Base-by-base conservation (phyloP, 2,329 filamentous ascomycete genomes). In the Chaetomiaceae sp. region DNA sequence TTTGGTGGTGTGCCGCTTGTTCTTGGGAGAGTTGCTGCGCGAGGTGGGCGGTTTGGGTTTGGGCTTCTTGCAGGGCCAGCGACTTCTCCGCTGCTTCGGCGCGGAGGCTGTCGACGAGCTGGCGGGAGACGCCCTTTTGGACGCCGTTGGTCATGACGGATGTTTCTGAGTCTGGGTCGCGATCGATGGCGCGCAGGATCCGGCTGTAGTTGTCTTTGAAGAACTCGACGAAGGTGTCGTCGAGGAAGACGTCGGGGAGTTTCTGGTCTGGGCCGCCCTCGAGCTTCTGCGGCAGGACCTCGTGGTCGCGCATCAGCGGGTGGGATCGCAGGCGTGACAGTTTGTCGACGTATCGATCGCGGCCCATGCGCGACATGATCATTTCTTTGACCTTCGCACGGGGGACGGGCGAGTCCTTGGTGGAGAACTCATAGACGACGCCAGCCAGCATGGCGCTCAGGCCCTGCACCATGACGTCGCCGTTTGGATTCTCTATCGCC, bases 201-300 rank as follows among this genome's bases (percentile, higher is more conserved):
- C 91, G 85, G 62, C 87, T 92, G 65, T 95, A 97, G 64, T 96
- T 96, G 63, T 97, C 91, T 63, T 96, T 96, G 62, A 96, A 81
- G 62, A 97, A 96, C 54, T 96, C 88, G 49, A 99, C 83, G 67
- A 96, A 97, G 0, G 81, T 81, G 41, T 81, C 77, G 60, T 96
- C 90, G 57, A 97, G 93, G 65, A 83, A 95, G 1, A 96, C 87
- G 44, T 91, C 85, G 1, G 90, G 87, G 7, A 91, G 59, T 69
- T 79, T 66, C 73, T 48, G 73, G 61, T 68, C 78, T 42, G 60
- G 72, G 56, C 63, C 66, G 56, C 78, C 77, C 7, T 59, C 44
- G 10, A 82, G 70, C 55, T 81, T 87, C 60, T 90, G 88, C 2
- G 87, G 83, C 9, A 87, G 74, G 19, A 96, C 87, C 62, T 97